Evolutionary conservation across 2,329 filamentous ascomycete genomes (phyloP), one percentile per base, ranked within the genome.

Genomic region (Monosporascus sp.): DNA sequence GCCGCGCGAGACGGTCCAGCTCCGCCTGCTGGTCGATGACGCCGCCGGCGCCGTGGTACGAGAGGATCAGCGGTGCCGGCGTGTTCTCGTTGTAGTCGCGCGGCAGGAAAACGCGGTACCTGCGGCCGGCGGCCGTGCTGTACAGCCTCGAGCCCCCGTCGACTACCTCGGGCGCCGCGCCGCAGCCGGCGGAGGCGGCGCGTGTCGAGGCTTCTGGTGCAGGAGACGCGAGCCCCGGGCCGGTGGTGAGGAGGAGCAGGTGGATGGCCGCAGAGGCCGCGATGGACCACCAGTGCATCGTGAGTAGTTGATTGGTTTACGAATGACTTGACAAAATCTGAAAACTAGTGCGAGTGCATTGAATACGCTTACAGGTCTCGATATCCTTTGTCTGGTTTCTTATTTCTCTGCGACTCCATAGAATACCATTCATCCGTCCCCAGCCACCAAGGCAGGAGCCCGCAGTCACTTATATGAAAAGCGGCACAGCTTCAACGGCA

Each of bases 41-140:
- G 7, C 58, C 50, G 25, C 56, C 59, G 50, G 61, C 61, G 46
- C 62, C 62, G 43, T 65, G 62, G 48, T 63, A 63, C 17, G 57
- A 60, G 9, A 65, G 52, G 48, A 65, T 62, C 11, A 65, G 50
- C 8, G 62, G 61, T n/a, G 59, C 56, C 37, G 38, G 43, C 18
- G 54, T 57, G 36, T 41, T 51, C 11, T 53, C 45, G 37, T 60
- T 51, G 38, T 65, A 63, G 38, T 48, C 54, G 5, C 50, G 20
- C 6, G 62, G 62, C 27, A 65, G 51, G 57, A 56, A 62, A 5
- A 62, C 57, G 22, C 57, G 52, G 52, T 65, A 65, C 41, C 55
- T 35, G 18, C 62, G 59, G 7, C 50, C 51, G 5, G 41, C 50
- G 7, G 54, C 37, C 4, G 57, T 57, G n/a, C 54, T 60, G 20